Percentiles rank a stretch among this genome's conserved stretches.
Evolutionary conservation across 495 filamentous ascomycete genomes (phyloP).

Genomic region (Saxophila tyrrhenica): DNA sequence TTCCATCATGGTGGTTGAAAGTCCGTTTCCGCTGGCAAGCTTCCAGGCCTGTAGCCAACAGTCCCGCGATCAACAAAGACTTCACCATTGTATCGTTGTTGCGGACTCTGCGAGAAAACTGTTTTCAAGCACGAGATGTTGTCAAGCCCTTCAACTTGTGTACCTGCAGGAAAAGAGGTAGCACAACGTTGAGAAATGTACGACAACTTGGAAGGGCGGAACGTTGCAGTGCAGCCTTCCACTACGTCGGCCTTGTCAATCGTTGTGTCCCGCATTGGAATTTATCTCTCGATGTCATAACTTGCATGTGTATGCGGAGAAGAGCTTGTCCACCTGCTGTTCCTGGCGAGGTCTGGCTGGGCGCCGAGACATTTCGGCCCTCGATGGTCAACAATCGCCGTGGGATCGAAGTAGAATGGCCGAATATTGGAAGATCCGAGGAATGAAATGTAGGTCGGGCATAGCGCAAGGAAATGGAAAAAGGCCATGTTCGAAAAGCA

Average conservation of each 20-base stretch:
- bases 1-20: background rate
- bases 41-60: constrained; percentile 1
- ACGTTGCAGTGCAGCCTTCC: background rate
- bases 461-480: too few species aligned
- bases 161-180: background rate
- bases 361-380: background rate
- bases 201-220: background rate
- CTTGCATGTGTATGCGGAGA: too few species aligned
- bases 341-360: background rate
- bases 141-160: background rate
- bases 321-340: background rate
- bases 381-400: too few species aligned
- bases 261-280: background rate
- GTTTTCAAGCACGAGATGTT: too few species aligned
- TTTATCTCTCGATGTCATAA: background rate
- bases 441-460: too few species aligned
- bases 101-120: background rate
- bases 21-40: constrained; percentile 2
- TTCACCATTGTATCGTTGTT: background rate
- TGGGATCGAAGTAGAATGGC: too few species aligned
- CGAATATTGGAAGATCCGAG: too few species aligned
- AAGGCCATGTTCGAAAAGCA: too few species aligned
- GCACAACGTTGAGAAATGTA: background rate
- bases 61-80: background rate
- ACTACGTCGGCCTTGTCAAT: background rate